These are phyloP conservation scores for Triadica sebifera DNA, from an alignment of 345 rosid genomes.

Conservation along the genomic window DNA sequence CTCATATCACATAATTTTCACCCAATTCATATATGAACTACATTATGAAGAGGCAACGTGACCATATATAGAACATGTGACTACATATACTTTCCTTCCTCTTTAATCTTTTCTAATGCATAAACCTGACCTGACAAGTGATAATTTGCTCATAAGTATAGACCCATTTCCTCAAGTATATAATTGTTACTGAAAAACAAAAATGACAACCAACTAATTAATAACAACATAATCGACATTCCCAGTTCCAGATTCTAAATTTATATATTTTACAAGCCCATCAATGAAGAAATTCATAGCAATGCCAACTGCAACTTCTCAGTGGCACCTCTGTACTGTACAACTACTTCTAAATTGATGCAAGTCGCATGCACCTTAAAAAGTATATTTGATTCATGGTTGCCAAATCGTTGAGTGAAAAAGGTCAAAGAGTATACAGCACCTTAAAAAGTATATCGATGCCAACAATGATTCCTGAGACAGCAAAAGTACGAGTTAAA, in stretches of 20 bases:
- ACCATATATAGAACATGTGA: not conserved
- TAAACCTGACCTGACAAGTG: not conserved
- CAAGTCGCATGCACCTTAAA: not conserved
- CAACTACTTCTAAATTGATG: not conserved
- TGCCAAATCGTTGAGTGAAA: not conserved
- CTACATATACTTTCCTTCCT: not conserved
- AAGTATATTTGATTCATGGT: not conserved
- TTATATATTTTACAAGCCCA: not conserved
- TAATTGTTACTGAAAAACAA: not conserved
- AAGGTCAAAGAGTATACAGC: not conserved
- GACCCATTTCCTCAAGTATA: not conserved
- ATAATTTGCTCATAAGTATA: not conserved
- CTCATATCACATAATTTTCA: too few species aligned
- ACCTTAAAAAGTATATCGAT: conserved; percentile 46
- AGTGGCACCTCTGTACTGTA: not conserved
- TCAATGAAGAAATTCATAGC: not conserved
- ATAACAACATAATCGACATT: not conserved
- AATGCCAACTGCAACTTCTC: not conserved
- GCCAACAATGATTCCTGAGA: conserved; percentile 40
- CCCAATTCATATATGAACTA: too few species aligned
- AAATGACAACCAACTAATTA: not conserved
- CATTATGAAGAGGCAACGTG: not conserved
- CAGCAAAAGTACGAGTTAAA: conserved; percentile 33
- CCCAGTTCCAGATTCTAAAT: too few species aligned
- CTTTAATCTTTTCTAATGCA: not conserved